These are phyloP conservation scores for Lichtheimia hyalospora DNA, from an alignment of 371 early-diverging fungal species.

Conservation along the genomic window DNA sequence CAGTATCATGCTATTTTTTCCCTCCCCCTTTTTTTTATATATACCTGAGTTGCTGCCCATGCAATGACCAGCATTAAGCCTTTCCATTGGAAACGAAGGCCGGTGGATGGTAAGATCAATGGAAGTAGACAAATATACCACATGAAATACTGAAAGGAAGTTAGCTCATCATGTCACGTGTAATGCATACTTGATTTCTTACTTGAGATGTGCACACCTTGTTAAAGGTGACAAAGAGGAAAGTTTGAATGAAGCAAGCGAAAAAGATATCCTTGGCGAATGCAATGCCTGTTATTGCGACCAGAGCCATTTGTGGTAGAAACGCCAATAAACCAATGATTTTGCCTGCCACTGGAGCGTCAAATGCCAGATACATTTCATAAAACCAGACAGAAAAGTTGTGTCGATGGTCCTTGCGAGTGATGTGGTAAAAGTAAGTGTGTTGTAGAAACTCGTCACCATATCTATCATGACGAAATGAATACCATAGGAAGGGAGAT, in stretches of 20 bases:
- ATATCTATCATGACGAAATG: slow-evolving; percentile 51
- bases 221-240: slow-evolving; percentile 94
- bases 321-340: slow-evolving; percentile 64
- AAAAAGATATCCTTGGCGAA: slow-evolving; percentile 84
- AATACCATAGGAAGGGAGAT: too few relatives aligned
- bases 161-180: neutral
- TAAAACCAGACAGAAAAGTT: slow-evolving; percentile 97
- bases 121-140: slow-evolving; percentile 96
- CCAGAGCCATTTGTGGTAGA: slow-evolving; percentile 74
- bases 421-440: slow-evolving; percentile 92
- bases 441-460: slow-evolving; percentile 87
- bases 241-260: slow-evolving; percentile 91
- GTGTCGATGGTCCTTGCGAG: slow-evolving; percentile 96
- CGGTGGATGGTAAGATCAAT: slow-evolving; percentile 72
- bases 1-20: neutral
- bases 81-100: slow-evolving; percentile 50
- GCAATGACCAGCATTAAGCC: slow-evolving; percentile 61
- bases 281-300: slow-evolving; percentile 57
- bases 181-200: slow-evolving; percentile 6
- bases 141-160: slow-evolving; percentile 86
- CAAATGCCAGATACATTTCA: slow-evolving; percentile 81
- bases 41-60: slow-evolving; percentile 77
- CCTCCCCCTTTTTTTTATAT: neutral
- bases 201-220: slow-evolving; percentile 98
- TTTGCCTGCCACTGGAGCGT: slow-evolving; percentile 38